These are phyloP conservation scores for Dendrocalamus latiflorus DNA, from an alignment of 202 grass and related monocot species.

Conservation along the genomic window DNA sequence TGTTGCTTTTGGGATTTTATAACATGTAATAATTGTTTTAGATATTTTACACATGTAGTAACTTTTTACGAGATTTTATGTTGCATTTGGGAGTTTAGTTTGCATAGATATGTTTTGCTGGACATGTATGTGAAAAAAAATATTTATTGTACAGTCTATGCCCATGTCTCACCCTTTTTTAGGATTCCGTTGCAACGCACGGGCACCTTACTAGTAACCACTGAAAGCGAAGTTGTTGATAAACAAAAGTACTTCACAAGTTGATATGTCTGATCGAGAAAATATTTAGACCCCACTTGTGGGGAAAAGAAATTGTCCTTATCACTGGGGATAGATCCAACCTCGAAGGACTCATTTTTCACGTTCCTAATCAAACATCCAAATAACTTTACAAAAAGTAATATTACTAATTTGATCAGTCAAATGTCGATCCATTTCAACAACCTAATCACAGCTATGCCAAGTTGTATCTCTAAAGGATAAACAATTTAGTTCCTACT, in stretches of 20 bases:
- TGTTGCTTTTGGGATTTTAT: too few species aligned
- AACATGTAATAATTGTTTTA: too few species aligned
- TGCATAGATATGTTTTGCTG: too few species aligned
- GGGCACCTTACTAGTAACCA: too few species aligned
- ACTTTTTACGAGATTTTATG: too few species aligned
- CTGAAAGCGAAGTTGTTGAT: background rate
- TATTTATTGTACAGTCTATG: too few species aligned
- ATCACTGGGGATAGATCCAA: background rate
- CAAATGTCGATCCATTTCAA: background rate
- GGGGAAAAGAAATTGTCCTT: background rate
- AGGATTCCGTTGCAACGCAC: too few species aligned
- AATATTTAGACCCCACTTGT: background rate
- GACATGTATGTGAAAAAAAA: too few species aligned
- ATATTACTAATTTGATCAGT: background rate
- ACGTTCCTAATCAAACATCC: background rate
- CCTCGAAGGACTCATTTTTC: slow-evolving; percentile 2
- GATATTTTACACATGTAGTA: too few species aligned
- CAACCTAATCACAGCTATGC: background rate
- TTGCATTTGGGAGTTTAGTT: too few species aligned
- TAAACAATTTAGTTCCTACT: background rate
- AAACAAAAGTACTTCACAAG: background rate
- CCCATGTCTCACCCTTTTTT: too few species aligned
- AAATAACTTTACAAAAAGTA: background rate
- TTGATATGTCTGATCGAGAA: background rate
- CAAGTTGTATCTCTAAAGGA: background rate